These are phyloP conservation scores for Beta lomatogona DNA, from an alignment of 179 eudicot genomes.

Conservation along the genomic window DNA sequence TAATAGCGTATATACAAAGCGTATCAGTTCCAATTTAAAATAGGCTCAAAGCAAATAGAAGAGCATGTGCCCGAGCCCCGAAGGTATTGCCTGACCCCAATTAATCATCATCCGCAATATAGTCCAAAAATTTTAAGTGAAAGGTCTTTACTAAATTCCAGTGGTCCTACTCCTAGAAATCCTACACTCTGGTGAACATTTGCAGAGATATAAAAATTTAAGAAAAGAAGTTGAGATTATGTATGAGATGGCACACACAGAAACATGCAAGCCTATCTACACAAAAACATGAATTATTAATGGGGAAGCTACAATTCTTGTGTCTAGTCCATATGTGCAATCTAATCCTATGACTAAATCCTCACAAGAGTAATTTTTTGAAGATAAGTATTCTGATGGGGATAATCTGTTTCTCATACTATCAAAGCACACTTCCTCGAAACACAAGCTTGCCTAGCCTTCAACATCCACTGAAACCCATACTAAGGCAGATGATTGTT, in stretches of 20 bases:
- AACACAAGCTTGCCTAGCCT: not conserved
- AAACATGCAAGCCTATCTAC: not conserved
- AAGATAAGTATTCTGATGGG: not conserved
- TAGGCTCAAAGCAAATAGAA: not conserved
- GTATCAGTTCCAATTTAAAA: conserved; percentile 19
- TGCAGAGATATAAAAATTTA: not conserved
- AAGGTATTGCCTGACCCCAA: not conserved
- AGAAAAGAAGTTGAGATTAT: not conserved
- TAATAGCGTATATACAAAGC: conserved; percentile 13
- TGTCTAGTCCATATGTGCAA: not conserved
- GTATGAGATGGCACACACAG: not conserved
- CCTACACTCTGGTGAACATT: not conserved
- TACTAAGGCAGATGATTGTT: not conserved
- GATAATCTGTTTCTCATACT: not conserved
- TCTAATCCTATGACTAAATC: not conserved
- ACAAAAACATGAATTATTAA: not conserved
- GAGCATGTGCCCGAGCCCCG: conserved; percentile 13
- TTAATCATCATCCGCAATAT: conserved; percentile 3
- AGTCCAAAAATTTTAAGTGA: not conserved
- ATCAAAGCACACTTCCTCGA: not conserved
- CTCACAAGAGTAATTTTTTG: not conserved
- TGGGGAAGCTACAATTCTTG: not conserved
- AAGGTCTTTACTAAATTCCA: not conserved
- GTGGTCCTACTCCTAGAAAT: not conserved
- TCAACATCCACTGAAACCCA: not conserved